A percentile compares a stretch with the other conserved stretches of the same genome.
Evolutionary conservation across 2,329 filamentous ascomycete species (phyloP).

Genomic region (Aspergillus uvarum): DNA sequence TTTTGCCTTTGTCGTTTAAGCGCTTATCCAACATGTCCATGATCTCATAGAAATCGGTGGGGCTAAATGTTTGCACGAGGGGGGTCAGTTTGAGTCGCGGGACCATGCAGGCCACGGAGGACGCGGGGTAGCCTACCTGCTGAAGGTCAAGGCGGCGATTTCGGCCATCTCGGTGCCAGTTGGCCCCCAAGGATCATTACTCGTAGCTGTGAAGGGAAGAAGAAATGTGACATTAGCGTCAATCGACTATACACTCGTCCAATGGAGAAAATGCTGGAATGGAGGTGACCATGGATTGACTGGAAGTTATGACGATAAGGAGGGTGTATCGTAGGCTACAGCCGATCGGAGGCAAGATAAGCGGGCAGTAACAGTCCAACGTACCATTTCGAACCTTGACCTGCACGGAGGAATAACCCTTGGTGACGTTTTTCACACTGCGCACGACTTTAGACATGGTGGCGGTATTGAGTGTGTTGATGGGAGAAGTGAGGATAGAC

Average conservation of each 20-base stretch:
- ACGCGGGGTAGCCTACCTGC: constrained; percentile 66
- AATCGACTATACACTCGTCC: not conserved
- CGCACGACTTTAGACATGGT: constrained; percentile 94
- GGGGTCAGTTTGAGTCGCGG: not conserved
- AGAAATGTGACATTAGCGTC: constrained; percentile 4
- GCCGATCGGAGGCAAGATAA: constrained; percentile 3
- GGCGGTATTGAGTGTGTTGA: constrained; percentile 11
- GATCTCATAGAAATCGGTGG: constrained; percentile 97
- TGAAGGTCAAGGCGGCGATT: constrained; percentile 96
- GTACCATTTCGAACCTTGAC: constrained; percentile 97
- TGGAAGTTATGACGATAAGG: not conserved
- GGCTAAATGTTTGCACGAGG: constrained; percentile 53
- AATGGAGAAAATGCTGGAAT: not conserved
- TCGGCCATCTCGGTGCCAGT: constrained; percentile 98
- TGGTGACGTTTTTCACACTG: constrained; percentile 98
- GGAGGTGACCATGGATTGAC: not conserved
- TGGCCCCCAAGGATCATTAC: constrained; percentile 97
- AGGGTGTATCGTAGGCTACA: not conserved
- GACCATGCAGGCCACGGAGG: not conserved
- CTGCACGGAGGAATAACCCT: constrained; percentile 94
- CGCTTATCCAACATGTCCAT: constrained; percentile 99
- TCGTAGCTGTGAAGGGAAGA: constrained; percentile 70
- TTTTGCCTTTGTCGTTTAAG: constrained; percentile 98
- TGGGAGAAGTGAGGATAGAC: not conserved
- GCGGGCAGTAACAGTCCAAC: constrained; percentile 30